Evolutionary conservation across 176 grass and related monocot species (phyloP).

Genomic region (Poa pratensis): DNA sequence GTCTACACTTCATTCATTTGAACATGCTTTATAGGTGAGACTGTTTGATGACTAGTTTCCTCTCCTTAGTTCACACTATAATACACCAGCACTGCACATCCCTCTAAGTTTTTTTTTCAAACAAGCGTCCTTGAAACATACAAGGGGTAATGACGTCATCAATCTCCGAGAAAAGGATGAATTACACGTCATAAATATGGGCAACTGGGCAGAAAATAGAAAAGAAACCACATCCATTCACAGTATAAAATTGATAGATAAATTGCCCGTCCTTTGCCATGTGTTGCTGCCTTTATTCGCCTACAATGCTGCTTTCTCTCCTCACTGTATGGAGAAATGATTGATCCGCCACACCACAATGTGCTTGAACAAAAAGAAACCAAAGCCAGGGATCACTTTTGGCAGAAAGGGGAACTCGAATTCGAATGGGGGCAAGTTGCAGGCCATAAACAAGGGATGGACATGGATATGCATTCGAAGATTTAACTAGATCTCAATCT

Average conservation of each 20-base stretch:
- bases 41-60: background rate
- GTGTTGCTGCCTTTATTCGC: background rate
- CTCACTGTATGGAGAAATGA: background rate
- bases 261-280: background rate
- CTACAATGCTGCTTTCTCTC: background rate
- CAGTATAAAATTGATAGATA: background rate
- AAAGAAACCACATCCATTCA: background rate
- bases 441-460: background rate
- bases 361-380: too few species aligned
- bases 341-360: background rate
- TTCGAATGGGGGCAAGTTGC: background rate
- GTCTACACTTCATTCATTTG: constrained; percentile 6
- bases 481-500: background rate
- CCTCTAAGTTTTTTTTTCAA: background rate
- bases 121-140: accelerated
- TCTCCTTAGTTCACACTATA: background rate
- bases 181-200: constrained; percentile 8
- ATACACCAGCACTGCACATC: background rate
- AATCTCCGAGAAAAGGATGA: background rate
- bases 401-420: background rate
- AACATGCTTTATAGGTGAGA: background rate
- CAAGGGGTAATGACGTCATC: background rate
- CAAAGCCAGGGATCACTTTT: background rate
- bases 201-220: background rate
- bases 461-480: background rate